phyloP scores from a whole-genome alignment of 2,329 filamentous ascomycete genomes.

The Aureobasidium sp. region DNA sequence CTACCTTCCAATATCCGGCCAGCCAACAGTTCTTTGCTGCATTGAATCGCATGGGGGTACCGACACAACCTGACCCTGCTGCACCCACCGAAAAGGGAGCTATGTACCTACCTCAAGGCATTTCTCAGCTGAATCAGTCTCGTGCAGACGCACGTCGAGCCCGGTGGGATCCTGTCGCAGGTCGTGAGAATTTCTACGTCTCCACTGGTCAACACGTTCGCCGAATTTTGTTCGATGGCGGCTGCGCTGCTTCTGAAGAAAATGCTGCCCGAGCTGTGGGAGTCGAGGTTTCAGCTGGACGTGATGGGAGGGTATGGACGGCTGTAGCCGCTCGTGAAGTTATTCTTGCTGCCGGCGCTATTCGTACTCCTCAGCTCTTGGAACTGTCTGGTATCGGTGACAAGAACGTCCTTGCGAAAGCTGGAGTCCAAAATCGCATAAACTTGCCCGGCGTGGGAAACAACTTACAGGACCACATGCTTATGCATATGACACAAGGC shows the following conservation, averaged over 20 bases:
- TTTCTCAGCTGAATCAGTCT: constrained; percentile 28
- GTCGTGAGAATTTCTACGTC: constrained; percentile 29
- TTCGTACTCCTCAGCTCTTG: constrained; percentile 30
- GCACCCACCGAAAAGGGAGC: constrained; percentile 30
- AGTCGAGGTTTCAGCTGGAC: constrained; percentile 9
- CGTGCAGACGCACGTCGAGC: constrained; percentile 32
- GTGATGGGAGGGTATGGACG: constrained; percentile 1
- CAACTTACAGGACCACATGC: constrained; percentile 16
- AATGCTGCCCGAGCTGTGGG: constrained; percentile 12
- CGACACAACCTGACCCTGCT: constrained; percentile 30
- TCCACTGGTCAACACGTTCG: constrained; percentile 29
- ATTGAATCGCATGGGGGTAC: constrained; percentile 30
- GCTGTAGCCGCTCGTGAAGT: constrained; percentile 20
- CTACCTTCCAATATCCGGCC: constrained; percentile 12
- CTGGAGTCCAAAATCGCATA: constrained; percentile 29
- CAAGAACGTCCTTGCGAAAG: constrained; percentile 30
- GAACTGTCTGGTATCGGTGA: constrained; percentile 32
- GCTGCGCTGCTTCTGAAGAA: constrained; percentile 7
- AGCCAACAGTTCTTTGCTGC: constrained; percentile 25
- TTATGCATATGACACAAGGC: constrained; percentile 15
- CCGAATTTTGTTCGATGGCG: constrained; percentile 24
- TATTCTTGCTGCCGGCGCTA: constrained; percentile 26
- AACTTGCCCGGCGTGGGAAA: constrained; percentile 13
- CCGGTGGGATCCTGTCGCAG: constrained; percentile 29
- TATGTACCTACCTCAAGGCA: constrained; percentile 29